Evolutionary conservation across 2,329 filamentous ascomycete species (phyloP).

Genomic region (Coccinonectria pachysandricola): DNA sequence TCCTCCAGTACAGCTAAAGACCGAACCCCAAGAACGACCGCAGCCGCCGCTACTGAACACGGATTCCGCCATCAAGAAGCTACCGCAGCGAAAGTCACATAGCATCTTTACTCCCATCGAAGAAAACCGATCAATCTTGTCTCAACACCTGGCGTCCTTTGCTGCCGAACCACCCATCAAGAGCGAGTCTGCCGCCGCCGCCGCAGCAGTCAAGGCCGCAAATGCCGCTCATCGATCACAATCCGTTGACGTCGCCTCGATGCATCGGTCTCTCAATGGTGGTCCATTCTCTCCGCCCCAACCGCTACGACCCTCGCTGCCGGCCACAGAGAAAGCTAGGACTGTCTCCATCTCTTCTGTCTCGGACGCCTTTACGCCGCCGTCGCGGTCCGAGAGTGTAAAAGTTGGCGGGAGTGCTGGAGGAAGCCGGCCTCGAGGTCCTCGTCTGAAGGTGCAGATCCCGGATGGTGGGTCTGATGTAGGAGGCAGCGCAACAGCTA

Average conservation of each 20-base stretch:
- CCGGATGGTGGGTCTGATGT: conserved; percentile 79
- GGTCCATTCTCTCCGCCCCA: conserved; percentile 47
- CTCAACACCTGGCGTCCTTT: conserved; percentile 67
- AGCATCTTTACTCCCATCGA: conserved; percentile 98
- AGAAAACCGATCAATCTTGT: conserved; percentile 78
- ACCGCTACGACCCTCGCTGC: conserved; percentile 38
- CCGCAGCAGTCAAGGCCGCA: conserved; percentile 15
- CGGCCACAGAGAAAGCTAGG: conserved; percentile 34
- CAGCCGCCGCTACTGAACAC: conserved; percentile 40
- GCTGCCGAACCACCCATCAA: conserved; percentile 41
- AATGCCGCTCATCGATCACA: conserved; percentile 41
- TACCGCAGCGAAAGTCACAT: conserved; percentile 69
- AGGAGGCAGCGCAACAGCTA: conserved; percentile 58
- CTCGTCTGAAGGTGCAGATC: conserved; percentile 86
- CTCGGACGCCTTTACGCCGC: conserved; percentile 58
- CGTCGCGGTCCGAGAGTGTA: conserved; percentile 68
- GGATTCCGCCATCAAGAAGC: conserved; percentile 44
- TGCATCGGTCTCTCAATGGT: conserved; percentile 37
- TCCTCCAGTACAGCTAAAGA: conserved; percentile 39
- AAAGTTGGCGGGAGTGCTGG: conserved; percentile 43
- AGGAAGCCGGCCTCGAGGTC: conserved; percentile 62
- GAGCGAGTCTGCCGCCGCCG: conserved; percentile 24
- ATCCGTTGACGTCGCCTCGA: conserved; percentile 52
- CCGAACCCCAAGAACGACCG: conserved; percentile 37
- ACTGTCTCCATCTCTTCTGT: conserved; percentile 49